Evolutionary conservation across 1,284 basidiomycete species (phyloP).

Genomic region (Meripilus lineatus): DNA sequence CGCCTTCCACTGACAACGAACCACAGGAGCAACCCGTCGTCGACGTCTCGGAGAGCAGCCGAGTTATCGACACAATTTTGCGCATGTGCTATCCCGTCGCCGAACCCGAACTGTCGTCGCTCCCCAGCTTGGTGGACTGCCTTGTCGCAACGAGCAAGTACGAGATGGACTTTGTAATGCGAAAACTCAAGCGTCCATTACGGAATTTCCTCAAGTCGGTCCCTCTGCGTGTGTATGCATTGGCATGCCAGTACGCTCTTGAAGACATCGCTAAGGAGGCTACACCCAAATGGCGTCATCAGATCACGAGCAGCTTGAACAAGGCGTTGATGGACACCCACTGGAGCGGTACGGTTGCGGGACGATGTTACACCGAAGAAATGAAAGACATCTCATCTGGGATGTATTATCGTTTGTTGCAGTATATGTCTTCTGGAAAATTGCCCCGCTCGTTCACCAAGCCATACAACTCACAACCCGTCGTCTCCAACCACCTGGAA

Average conservation of each 20-base stretch:
- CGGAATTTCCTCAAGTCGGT: conserved; percentile 20
- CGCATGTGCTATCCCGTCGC: neutral
- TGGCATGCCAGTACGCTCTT: conserved; percentile 54
- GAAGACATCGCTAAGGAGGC: conserved; percentile 44
- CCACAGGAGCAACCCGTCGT: neutral
- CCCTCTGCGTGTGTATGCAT: conserved; percentile 52
- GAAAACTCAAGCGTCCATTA: neutral
- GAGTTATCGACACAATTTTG: neutral
- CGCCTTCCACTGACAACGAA: no score
- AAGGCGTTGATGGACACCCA: no score
- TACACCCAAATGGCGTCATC: no score
- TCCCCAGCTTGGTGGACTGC: neutral
- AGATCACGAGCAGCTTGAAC: no score
- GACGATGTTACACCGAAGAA: neutral
- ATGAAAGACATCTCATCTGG: neutral
- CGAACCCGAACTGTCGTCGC: neutral
- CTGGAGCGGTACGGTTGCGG: no score
- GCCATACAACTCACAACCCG: no score
- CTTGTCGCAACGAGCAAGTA: neutral
- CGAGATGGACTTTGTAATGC: neutral
- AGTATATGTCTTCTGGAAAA: no score
- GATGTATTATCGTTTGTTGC: neutral
- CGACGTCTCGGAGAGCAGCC: neutral
- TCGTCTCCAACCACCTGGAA: no score
- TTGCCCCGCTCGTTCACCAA: no score